phyloP scores from a whole-genome alignment of 768 basidiomycete species.

The Boletellus ananas region DNA sequence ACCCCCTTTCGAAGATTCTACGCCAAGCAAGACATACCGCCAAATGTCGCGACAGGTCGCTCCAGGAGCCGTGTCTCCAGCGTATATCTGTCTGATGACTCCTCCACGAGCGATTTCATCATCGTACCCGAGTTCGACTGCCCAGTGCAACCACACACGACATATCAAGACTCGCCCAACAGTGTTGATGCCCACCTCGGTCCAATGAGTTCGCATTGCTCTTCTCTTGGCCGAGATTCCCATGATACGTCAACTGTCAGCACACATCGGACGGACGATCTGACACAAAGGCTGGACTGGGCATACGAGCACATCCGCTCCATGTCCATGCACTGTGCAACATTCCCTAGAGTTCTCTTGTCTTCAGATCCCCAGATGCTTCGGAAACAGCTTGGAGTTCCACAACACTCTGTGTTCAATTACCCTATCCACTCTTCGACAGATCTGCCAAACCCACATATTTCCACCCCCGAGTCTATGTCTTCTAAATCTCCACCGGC shows the following conservation, averaged over 20 bases:
- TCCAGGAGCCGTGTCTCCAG: conserved; percentile 14
- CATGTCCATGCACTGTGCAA: conserved; percentile 20
- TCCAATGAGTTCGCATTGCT: not conserved
- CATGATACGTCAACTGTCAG: not conserved
- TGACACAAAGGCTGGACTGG: conserved; percentile 17
- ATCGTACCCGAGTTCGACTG: conserved; percentile 27
- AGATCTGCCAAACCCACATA: conserved; percentile 26
- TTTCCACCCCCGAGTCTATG: not conserved
- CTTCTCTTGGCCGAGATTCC: not conserved
- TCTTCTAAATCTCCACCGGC: not conserved
- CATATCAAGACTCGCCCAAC: not conserved
- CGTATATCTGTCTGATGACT: conserved; percentile 21
- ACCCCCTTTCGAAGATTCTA: conserved; percentile 20
- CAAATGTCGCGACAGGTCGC: not conserved
- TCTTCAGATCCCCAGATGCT: conserved; percentile 25
- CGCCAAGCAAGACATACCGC: conserved; percentile 5
- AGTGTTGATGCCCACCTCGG: not conserved
- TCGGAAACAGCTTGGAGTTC: conserved; percentile 28
- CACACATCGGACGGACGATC: conserved; percentile 13
- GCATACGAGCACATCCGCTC: conserved; percentile 25
- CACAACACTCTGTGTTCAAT: conserved; percentile 30
- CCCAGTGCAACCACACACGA: not conserved
- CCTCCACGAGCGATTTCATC: conserved; percentile 12
- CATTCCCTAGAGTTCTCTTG: conserved; percentile 8
- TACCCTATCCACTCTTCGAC: conserved; percentile 12